These are phyloP conservation scores for Fusarium sp. DNA, from an alignment of 2,329 filamentous ascomycete species.

Conservation along the genomic window DNA sequence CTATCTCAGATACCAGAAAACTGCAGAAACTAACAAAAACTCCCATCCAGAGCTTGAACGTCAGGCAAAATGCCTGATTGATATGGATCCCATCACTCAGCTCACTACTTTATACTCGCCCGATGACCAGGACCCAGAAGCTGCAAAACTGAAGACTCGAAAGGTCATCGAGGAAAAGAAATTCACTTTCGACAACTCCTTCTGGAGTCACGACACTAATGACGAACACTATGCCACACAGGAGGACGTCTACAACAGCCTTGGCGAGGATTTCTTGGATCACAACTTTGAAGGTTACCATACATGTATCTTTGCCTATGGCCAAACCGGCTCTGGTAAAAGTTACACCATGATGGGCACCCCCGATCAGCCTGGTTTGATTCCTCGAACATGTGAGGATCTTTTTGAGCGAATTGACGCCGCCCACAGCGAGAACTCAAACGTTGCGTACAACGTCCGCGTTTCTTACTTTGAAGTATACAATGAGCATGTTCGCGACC, in stretches of 20 bases:
- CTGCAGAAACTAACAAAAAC: background rate
- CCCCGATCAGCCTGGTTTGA: constrained; percentile 85
- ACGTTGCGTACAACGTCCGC: constrained; percentile 95
- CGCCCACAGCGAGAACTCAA: constrained; percentile 80
- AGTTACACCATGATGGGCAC: constrained; percentile 99
- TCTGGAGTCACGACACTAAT: constrained; percentile 88
- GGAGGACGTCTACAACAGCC: constrained; percentile 90
- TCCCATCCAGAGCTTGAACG: constrained; percentile 77
- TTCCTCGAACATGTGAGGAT: constrained; percentile 94
- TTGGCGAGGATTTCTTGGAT: constrained; percentile 96
- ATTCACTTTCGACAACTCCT: constrained; percentile 97
- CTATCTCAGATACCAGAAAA: background rate
- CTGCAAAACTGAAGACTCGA: constrained; percentile 71
- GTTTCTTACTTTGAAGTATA: constrained; percentile 99
- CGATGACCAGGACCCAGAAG: constrained; percentile 62
- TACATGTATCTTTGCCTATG: constrained; percentile 98
- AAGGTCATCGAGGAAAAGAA: constrained; percentile 86
- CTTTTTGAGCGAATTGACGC: constrained; percentile 92
- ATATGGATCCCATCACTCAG: constrained; percentile 90
- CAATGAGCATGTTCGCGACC: constrained; percentile 97
- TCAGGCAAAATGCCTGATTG: constrained; percentile 84
- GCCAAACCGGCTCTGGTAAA: constrained; percentile 97
- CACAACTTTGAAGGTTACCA: constrained; percentile 99
- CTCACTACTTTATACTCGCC: constrained; percentile 83
- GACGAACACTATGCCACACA: constrained; percentile 92